Base-by-base conservation (phyloP, 768 basidiomycete genomes). In the Pulveroboletus frians region DNA sequence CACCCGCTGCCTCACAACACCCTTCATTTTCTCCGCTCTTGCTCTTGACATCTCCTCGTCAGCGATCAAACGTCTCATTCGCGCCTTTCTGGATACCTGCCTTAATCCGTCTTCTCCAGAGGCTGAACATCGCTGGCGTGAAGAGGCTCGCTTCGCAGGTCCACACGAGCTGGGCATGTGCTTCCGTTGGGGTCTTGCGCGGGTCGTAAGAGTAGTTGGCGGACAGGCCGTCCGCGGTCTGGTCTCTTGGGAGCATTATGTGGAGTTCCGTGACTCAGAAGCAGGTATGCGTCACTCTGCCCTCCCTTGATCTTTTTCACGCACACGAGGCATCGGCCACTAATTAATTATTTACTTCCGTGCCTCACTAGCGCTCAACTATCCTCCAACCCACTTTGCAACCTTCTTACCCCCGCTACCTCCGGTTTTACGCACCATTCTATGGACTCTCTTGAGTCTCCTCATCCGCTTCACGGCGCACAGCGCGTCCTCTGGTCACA, bases 101-200 rank as follows among this genome's bases (percentile, higher is more conserved):
- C 29, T 52, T 64, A 46, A 62, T 54, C 69, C 47, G 48, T 65
- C 49, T 9, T 67, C 65, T 10, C 2, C 35, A 26, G 72, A 72
- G 11, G 78, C 76, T 8, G 83, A 85, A 40, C 59, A 58, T 21
- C 73, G 74, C 44, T 90, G 85, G 83, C 74, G 79, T 37, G 85
- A 92, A 56, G 93, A 97, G 62, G 84, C 92, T 2, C 71, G 73
- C 30, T 89, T 95, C 60, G 88, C 92, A 0, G 84, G 82, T 5
- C 85, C 90, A 10, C 85, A 94, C 52, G 90, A 96, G 60, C 73
- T 98, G 13, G 92, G 86, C 5, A 93, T 94, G 85, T 81, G 86
- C 59, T 73, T 98, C 29, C 83, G 94, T 20, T 99, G 96, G 96
- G 91, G 85, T 29, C 77, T 98, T 5, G 87, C 84, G 3, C 73